A percentile compares a stretch with the other conserved stretches of the same genome.
Conservation (phyloP, 1,139 yeast species). For the Magnusiomyces paraingens region DNA sequence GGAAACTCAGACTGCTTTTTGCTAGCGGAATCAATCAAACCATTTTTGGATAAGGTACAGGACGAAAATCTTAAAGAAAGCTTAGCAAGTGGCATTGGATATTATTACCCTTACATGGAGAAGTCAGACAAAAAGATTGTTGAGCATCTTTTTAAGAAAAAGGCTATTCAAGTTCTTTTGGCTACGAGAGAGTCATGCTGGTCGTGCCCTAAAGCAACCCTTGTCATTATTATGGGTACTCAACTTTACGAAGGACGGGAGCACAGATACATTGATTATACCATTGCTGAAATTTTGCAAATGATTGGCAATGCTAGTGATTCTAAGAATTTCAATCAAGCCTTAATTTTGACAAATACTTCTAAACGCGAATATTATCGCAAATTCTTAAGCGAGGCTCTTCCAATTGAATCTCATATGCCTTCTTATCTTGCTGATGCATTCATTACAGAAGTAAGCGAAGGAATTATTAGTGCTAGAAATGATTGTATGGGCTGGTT, state of each 20-base stretch:
- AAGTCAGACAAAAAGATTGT: conserved; percentile 48
- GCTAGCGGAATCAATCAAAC: conserved; percentile 35
- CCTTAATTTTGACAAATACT: conserved; percentile 51
- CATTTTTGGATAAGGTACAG: conserved; percentile 39
- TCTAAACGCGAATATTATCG: conserved; percentile 58
- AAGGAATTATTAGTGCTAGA: conserved; percentile 54
- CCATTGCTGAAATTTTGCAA: conserved; percentile 58
- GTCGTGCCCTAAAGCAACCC: conserved; percentile 45
- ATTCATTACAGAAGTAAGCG: conserved; percentile 64
- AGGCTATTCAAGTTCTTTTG: conserved; percentile 48
- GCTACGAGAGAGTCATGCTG: conserved; percentile 52
- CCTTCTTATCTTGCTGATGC: conserved; percentile 55
- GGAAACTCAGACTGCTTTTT: conserved; percentile 36
- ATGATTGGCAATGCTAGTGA: conserved; percentile 59
- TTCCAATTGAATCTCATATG: conserved; percentile 80
- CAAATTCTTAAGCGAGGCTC: conserved; percentile 63
- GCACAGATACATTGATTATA: conserved; percentile 61
- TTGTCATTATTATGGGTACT: conserved; percentile 65
- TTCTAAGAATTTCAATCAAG: conserved; percentile 36
- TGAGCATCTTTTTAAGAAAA: conserved; percentile 45
- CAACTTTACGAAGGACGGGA: conserved; percentile 68
- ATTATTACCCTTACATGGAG: conserved; percentile 55
- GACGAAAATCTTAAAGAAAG: conserved; percentile 45
- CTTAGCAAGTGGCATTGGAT: conserved; percentile 62
- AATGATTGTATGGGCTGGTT: conserved; percentile 92